Conservation (phyloP, 805 yeast species). For the Ogataea kodamae region DNA sequence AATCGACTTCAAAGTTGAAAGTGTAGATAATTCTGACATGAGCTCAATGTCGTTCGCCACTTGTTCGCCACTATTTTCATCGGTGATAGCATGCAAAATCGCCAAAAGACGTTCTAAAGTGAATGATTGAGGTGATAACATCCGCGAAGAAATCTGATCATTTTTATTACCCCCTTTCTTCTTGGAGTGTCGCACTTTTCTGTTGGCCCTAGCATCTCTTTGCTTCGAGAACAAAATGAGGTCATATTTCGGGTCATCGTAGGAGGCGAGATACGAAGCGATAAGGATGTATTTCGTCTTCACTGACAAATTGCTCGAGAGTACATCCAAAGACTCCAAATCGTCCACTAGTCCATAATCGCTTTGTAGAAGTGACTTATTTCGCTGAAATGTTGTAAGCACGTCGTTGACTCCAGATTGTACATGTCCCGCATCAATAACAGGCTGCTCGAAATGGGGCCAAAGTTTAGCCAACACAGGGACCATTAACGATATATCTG, state of each 20-base stretch:
- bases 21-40: constrained; percentile 37
- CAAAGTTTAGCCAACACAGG: constrained; percentile 29
- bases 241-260: constrained; percentile 66
- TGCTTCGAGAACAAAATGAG: constrained; percentile 64
- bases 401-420: constrained; percentile 27
- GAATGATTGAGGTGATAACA: constrained; percentile 69
- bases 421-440: constrained; percentile 18
- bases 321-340: constrained; percentile 12
- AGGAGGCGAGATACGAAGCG: constrained; percentile 83
- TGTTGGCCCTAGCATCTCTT: constrained; percentile 42
- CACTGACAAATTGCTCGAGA: constrained; percentile 44
- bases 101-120: constrained; percentile 79
- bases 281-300: constrained; percentile 69
- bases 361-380: constrained; percentile 24
- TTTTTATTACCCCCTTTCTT: constrained; percentile 30
- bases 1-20: constrained; percentile 32
- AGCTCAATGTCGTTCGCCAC: constrained; percentile 34
- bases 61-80: constrained; percentile 35
- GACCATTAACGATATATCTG: constrained; percentile 37
- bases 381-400: constrained; percentile 25
- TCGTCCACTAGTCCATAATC: constrained; percentile 26
- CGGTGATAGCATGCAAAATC: constrained; percentile 67
- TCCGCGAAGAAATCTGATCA: constrained; percentile 52
- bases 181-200: constrained; percentile 32
- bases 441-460: constrained; percentile 31